These are phyloP conservation scores for Quercus agrifolia DNA, from an alignment of 306 rosid genomes.

Conservation along the genomic window DNA sequence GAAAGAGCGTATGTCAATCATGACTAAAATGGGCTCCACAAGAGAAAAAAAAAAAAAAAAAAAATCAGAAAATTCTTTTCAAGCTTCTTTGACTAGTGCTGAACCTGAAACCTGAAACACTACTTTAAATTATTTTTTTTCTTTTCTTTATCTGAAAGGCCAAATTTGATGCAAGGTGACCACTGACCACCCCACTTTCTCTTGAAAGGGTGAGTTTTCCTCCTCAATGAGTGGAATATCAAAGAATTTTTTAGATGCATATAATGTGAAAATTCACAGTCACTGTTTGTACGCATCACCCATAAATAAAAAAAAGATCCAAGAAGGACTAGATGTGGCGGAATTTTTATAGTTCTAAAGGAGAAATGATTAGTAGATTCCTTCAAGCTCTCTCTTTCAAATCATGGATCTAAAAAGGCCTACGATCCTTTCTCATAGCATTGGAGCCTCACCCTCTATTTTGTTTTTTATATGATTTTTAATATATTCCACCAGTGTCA, in stretches of 20 bases:
- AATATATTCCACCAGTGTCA: slow-evolving; percentile 28
- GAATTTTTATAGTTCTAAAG: slow-evolving; percentile 23
- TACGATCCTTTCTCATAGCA: slow-evolving; percentile 9
- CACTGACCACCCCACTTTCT: slow-evolving; percentile 36
- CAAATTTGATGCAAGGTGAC: slow-evolving; percentile 34
- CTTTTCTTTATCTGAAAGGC: slow-evolving; percentile 35
- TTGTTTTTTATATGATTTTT: not conserved
- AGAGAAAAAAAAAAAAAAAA: slow-evolving; percentile 5
- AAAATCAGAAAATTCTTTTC: slow-evolving; percentile 28
- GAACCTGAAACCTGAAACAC: slow-evolving; percentile 42
- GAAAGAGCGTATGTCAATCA: slow-evolving; percentile 17
- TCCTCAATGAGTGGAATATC: slow-evolving; percentile 23
- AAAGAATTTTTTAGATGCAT: not conserved
- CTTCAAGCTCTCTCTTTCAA: slow-evolving; percentile 34
- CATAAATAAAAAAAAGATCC: slow-evolving; percentile 1
- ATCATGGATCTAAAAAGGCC: slow-evolving; percentile 33
- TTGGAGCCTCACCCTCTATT: slow-evolving; percentile 11
- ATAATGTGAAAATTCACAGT: slow-evolving; percentile 5
- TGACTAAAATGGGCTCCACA: slow-evolving; percentile 49
- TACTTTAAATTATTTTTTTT: not conserved
- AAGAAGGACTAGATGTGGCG: slow-evolving; percentile 16
- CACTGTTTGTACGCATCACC: slow-evolving; percentile 23
- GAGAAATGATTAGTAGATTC: slow-evolving; percentile 40
- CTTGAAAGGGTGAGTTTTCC: slow-evolving; percentile 18
- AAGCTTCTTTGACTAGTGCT: slow-evolving; percentile 51